Evolutionary conservation across 2,329 filamentous ascomycete genomes (phyloP).

Genomic region (Ophiognomonia clavigignenti-juglandacearum): DNA sequence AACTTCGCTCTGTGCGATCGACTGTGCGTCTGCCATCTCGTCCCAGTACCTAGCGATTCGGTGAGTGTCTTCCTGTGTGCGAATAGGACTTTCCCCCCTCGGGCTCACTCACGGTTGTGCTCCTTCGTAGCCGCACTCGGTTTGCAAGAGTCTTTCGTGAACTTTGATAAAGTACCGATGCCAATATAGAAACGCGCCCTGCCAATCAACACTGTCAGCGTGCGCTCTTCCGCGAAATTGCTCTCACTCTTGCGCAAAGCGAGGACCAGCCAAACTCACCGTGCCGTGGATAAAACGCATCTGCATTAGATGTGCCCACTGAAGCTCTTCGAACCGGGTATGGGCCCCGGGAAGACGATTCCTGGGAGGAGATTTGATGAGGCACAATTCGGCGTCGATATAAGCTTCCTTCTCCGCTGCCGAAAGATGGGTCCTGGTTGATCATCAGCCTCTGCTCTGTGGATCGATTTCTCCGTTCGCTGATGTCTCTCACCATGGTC

Average conservation of each 20-base stretch:
- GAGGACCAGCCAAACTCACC: not conserved
- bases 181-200: conserved; percentile 29
- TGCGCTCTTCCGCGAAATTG: too few species aligned
- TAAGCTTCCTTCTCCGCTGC: conserved; percentile 24
- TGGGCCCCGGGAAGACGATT: conserved; percentile 10
- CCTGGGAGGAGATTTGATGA: conserved; percentile 23
- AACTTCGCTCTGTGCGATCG: conserved; percentile 16
- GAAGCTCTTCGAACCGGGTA: not conserved
- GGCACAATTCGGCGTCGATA: conserved; percentile 26
- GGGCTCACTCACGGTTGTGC: conserved; percentile 14
- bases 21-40: conserved; percentile 20
- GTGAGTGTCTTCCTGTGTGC: not conserved
- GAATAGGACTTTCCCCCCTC: not conserved
- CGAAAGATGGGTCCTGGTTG: not conserved
- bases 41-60: conserved; percentile 27
- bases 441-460: not conserved
- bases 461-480: not conserved
- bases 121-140: conserved; percentile 25
- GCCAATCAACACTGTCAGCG: not conserved
- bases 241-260: not conserved
- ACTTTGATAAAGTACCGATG: conserved; percentile 28
- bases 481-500: not conserved
- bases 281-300: not conserved
- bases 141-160: conserved; percentile 26
- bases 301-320: not conserved